These are phyloP conservation scores for Sclerotinia subarctica DNA, from an alignment of 2,329 filamentous ascomycete species.

Conservation along the genomic window DNA sequence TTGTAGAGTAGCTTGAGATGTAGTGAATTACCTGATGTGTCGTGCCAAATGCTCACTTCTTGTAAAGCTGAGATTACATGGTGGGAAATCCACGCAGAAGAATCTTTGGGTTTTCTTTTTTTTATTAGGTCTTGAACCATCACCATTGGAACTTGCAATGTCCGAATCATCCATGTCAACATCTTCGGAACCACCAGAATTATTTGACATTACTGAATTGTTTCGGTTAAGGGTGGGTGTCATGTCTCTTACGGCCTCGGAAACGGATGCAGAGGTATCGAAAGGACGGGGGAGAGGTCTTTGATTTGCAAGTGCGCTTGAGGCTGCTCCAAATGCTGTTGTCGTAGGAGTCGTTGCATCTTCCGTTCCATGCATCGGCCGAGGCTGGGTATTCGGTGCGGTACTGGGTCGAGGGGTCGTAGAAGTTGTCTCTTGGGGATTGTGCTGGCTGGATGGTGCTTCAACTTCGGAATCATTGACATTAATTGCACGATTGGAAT, in stretches of 20 bases:
- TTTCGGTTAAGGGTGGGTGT: slow-evolving; percentile 48
- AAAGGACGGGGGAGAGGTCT: slow-evolving; percentile 56
- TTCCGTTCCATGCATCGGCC: slow-evolving; percentile 41
- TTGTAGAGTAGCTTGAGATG: slow-evolving; percentile 23
- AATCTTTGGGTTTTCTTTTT: slow-evolving; percentile 98
- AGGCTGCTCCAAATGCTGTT: slow-evolving; percentile 45
- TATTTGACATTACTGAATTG: slow-evolving; percentile 59
- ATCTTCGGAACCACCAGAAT: slow-evolving; percentile 63
- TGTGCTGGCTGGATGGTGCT: slow-evolving; percentile 25
- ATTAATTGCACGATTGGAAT: slow-evolving; percentile 50
- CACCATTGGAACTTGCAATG: slow-evolving; percentile 58
- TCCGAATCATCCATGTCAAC: slow-evolving; percentile 70
- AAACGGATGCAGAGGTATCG: slow-evolving; percentile 45
- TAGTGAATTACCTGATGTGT: slow-evolving; percentile 71
- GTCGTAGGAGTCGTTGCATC: slow-evolving; percentile 64
- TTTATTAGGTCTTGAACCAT: slow-evolving; percentile 70
- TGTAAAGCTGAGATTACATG: slow-evolving; percentile 92
- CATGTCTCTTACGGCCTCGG: slow-evolving; percentile 45
- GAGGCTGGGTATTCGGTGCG: slow-evolving; percentile 44
- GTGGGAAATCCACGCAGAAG: slow-evolving; percentile 92
- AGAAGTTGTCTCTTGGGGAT: slow-evolving; percentile 51
- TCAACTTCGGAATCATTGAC: neutral
- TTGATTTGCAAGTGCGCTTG: slow-evolving; percentile 45
- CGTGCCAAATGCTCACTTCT: slow-evolving; percentile 91
- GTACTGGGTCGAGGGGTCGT: slow-evolving; percentile 48